A percentile compares a stretch with the other conserved stretches of the same genome.
Evolutionary conservation across 305 asterid species (phyloP).

Genomic region (Solanum aculeatissimum): DNA sequence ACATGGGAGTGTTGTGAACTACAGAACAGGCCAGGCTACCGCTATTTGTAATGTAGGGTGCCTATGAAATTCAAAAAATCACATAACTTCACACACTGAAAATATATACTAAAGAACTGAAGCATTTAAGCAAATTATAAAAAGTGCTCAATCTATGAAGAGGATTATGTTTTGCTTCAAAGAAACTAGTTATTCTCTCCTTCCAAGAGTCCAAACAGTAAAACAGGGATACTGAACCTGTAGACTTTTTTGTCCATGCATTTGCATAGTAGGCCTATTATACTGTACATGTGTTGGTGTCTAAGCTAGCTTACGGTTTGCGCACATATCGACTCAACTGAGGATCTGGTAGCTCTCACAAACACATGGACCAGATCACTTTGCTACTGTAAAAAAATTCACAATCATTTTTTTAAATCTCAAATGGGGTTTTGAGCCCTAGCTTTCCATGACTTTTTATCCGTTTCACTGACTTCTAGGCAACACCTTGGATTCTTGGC

Average conservation of each 20-base stretch:
- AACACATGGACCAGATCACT: neutral
- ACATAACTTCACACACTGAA: neutral
- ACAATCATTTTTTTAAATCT: neutral
- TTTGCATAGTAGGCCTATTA: neutral
- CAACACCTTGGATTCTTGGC: neutral
- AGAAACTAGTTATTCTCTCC: neutral
- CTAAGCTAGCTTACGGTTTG: neutral
- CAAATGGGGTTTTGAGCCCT: neutral
- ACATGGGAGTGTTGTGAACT: neutral
- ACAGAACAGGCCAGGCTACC: neutral
- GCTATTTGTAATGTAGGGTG: neutral
- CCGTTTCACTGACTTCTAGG: neutral
- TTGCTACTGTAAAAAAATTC: neutral
- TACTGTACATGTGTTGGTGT: neutral
- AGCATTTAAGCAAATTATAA: neutral
- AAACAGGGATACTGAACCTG: neutral
- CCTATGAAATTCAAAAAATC: neutral
- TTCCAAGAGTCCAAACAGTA: neutral
- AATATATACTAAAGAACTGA: neutral
- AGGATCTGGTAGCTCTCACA: neutral
- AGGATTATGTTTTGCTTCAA: neutral
- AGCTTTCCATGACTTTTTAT: neutral
- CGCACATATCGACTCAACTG: neutral
- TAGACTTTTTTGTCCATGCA: neutral
- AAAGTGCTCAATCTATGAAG: neutral